phyloP scores from a whole-genome alignment of 768 basidiomycete species.

The Boletus subcaerulescens region DNA sequence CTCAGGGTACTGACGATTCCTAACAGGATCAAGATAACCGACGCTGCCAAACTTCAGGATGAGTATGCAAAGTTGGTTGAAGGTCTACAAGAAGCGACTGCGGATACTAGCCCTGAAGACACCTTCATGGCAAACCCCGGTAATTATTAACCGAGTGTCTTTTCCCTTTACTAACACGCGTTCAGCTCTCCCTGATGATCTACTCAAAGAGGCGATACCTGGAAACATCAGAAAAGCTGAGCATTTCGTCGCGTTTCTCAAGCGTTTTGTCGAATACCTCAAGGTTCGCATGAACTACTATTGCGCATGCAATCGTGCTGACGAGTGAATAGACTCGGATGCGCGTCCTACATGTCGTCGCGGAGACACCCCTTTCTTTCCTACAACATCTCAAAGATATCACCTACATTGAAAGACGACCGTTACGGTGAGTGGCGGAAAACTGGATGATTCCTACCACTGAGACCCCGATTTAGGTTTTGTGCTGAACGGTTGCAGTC shows the following conservation, averaged over 20 bases:
- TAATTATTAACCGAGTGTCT: constrained; percentile 30
- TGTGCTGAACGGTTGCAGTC: constrained; percentile 96
- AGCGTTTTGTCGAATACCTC: constrained; percentile 97
- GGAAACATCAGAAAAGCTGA: constrained; percentile 99
- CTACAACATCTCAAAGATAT: constrained; percentile 98
- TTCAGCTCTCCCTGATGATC: constrained; percentile 89
- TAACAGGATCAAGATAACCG: constrained; percentile 85
- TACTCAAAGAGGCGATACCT: constrained; percentile 92
- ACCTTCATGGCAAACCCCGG: constrained; percentile 87
- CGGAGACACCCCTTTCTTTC: constrained; percentile 96
- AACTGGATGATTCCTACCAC: background rate
- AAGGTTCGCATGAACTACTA: constrained; percentile 53
- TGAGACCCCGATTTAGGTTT: constrained; percentile 53
- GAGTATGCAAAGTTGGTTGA: constrained; percentile 96
- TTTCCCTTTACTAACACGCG: background rate
- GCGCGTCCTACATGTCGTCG: constrained; percentile 98
- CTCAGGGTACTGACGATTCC: constrained; percentile 3
- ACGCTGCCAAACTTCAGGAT: constrained; percentile 91
- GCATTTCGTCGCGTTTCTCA: constrained; percentile 97
- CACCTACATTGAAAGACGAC: constrained; percentile 94
- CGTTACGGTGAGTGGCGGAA: constrained; percentile 64
- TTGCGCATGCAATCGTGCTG: constrained; percentile 3
- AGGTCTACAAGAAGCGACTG: constrained; percentile 77
- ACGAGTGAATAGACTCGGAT: constrained; percentile 76
- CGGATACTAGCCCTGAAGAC: constrained; percentile 65